Base-by-base conservation (phyloP, 192 early-diverging fungal genomes). In the Coemansia sp. region DNA sequence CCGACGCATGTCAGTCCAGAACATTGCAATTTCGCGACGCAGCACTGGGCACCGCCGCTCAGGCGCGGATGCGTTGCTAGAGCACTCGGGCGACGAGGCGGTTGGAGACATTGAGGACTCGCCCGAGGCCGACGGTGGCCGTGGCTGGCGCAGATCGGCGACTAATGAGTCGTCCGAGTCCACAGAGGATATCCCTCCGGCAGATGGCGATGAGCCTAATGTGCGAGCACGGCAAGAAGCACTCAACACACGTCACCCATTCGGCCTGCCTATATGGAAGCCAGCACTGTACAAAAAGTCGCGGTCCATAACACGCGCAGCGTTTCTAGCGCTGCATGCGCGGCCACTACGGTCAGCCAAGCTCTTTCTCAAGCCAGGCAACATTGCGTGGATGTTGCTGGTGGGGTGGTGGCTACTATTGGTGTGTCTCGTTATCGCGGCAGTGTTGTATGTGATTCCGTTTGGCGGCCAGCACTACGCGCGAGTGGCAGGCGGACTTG, bases 191-290 rank as follows among this genome's bases (percentile, higher is more conserved):
- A 48, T 80, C n/a, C 38, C 68, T 9, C 65, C 72, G 67, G 73
- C 51, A 4, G 84, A 74, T 59, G 79, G 79, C 45, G 71, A 77
- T 53, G 78, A 74, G 34, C 66, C 69, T 45, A 82, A 82, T 29
- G 80, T 83, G 34, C 70, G 76, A 3, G 80, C 77, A 19, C 77
- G 82, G 40, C 83, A 84, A 62, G 77, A 93, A 87, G 88, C 87
- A 19, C 87, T 94, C 65, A 94, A 94, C 74, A 87, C 84, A 31
- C 80, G 85, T 6, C 94, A 97, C 83, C 95, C 95, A 19, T 98
- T 98, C 71, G 97, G 97, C 36, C 74, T 98, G 50, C 92, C 91
- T 36, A 85, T 98, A 24, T 98, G 97, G 97, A 98, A 98, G 78
- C 94, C 94, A 24, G 94, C 95, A 11, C 85, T 98, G n/a, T 98